phyloP scores from a whole-genome alignment of 169 alveolate species.

The Plasmodium relictum region DNA sequence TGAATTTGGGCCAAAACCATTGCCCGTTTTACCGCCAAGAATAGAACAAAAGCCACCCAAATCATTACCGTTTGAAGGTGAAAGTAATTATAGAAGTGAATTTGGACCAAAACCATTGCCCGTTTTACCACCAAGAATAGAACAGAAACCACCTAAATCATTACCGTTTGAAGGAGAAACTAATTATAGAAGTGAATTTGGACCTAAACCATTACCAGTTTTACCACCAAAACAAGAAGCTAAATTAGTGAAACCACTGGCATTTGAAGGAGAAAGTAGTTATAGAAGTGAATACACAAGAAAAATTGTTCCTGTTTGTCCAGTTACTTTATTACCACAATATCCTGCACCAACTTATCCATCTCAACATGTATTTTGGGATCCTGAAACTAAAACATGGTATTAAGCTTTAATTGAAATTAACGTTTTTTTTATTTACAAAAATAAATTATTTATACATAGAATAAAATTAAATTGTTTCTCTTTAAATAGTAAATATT shows the following conservation, averaged over 20 bases:
- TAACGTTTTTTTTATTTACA: background rate
- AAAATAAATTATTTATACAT: background rate
- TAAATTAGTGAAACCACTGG: constrained; percentile 60
- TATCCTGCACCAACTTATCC: constrained; percentile 77
- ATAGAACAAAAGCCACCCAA: constrained; percentile 28
- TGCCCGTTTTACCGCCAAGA: constrained; percentile 76
- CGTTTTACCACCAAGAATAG: constrained; percentile 40
- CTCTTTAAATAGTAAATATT: constrained; percentile 13
- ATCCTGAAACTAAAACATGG: constrained; percentile 30
- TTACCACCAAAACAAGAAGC: constrained; percentile 65
- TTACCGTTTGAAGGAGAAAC: constrained; percentile 80
- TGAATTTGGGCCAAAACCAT: constrained; percentile 81
- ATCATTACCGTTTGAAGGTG: constrained; percentile 81
- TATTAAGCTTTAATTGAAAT: constrained; percentile 16
- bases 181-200: constrained; percentile 79
- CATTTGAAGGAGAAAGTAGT: constrained; percentile 79
- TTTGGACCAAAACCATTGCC: constrained; percentile 82
- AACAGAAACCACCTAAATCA: constrained; percentile 46
- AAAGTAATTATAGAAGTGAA: constrained; percentile 78
- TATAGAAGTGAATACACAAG: constrained; percentile 78
- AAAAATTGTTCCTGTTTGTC: constrained; percentile 79
- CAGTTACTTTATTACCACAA: constrained; percentile 67
- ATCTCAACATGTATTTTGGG: constrained; percentile 74
- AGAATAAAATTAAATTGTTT: constrained; percentile 8
- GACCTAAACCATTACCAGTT: constrained; percentile 82